These are phyloP conservation scores for Paracamarosporium sp. DNA, from an alignment of 2,329 filamentous ascomycete species.

Conservation along the genomic window DNA sequence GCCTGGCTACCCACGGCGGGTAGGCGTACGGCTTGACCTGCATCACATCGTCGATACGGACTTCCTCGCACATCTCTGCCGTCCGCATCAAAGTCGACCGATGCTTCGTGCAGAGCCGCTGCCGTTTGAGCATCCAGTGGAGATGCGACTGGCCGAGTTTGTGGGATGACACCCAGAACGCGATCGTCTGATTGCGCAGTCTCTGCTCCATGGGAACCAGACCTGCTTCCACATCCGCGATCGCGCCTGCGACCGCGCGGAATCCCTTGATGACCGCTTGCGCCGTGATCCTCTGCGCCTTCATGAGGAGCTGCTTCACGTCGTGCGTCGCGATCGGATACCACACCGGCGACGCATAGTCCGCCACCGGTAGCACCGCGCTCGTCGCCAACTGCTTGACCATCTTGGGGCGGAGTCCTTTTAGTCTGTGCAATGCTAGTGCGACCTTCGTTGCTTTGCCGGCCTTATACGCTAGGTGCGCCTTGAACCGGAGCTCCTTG, in stretches of 20 bases:
- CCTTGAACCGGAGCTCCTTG: constrained; percentile 20
- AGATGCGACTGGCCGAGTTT: constrained; percentile 19
- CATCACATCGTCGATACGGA: constrained; percentile 17
- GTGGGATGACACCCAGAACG: constrained; percentile 22
- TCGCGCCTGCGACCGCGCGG: constrained; percentile 12
- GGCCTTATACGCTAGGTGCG: constrained; percentile 16
- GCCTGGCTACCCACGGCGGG: constrained; percentile 19
- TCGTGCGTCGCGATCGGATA: constrained; percentile 14
- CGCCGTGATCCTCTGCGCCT: constrained; percentile 12
- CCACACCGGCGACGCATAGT: constrained; percentile 16
- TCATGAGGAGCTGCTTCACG: constrained; percentile 13
- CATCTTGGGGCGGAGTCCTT: constrained; percentile 12
- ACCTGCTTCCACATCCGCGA: constrained; percentile 16
- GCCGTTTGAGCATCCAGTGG: constrained; percentile 21
- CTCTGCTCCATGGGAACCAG: constrained; percentile 15
- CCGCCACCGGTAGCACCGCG: constrained; percentile 12
- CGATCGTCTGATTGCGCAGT: constrained; percentile 19
- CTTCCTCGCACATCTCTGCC: constrained; percentile 19
- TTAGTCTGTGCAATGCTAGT: constrained; percentile 12
- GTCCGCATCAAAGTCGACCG: constrained; percentile 19
- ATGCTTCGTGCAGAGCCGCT: constrained; percentile 20
- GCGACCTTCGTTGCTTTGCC: constrained; percentile 17
- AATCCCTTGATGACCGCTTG: constrained; percentile 14
- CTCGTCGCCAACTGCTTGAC: constrained; percentile 12
- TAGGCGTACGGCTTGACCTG: constrained; percentile 21